Conservation (phyloP, 1,139 yeast genomes). For the Hyphopichia wangnamkhiaoensis region DNA sequence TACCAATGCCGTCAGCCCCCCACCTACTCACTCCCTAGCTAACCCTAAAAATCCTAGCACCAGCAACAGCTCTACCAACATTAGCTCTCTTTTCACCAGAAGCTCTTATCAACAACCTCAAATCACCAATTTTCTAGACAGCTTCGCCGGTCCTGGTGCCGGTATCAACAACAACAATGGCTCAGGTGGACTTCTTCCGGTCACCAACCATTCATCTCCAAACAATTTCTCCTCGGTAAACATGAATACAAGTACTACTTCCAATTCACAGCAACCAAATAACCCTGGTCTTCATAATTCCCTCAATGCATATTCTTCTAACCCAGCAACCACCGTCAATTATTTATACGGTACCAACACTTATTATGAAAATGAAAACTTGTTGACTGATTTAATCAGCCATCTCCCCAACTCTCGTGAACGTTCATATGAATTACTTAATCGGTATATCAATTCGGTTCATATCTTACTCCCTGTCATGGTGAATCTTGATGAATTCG, state of each 20-base stretch:
- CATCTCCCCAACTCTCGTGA: conserved; percentile 40
- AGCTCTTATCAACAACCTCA: conserved; percentile 7
- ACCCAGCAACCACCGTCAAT: conserved; percentile 42
- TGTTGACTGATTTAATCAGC: conserved; percentile 35
- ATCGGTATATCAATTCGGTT: conserved; percentile 51
- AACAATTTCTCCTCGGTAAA: not conserved
- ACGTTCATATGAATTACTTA: conserved; percentile 50
- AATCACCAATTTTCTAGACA: conserved; percentile 16
- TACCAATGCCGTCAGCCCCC: conserved; percentile 11
- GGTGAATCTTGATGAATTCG: conserved; percentile 43
- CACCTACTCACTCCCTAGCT: conserved; percentile 6
- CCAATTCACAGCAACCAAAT: conserved; percentile 12
- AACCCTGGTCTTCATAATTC: conserved; percentile 27
- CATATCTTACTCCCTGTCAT: conserved; percentile 56
- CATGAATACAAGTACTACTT: conserved; percentile 6
- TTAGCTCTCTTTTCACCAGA: conserved; percentile 21
- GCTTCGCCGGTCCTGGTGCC: conserved; percentile 7
- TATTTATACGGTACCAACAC: conserved; percentile 47
- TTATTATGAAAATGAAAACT: conserved; percentile 38
- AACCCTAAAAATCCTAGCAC: conserved; percentile 9
- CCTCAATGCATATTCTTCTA: conserved; percentile 31
- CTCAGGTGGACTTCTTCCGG: conserved; percentile 1
- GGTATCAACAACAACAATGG: conserved; percentile 1
- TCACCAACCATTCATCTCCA: conserved; percentile 7
- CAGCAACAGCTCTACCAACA: conserved; percentile 20